Conservation (phyloP, 352 stramenopile species). For the Halophytophthora polymorphica region DNA sequence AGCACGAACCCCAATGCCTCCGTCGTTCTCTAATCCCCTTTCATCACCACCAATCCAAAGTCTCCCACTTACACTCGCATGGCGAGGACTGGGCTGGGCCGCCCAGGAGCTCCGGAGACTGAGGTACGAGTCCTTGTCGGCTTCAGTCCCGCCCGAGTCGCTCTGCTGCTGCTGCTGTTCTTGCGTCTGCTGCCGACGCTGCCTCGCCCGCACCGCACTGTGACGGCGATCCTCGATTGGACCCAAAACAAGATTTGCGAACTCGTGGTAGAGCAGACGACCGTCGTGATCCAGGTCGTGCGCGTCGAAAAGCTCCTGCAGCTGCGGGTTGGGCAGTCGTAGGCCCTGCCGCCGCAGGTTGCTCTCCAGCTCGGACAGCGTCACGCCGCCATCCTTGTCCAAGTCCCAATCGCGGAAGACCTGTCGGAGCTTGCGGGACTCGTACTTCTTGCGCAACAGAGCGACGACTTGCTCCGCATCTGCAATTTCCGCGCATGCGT, state of each 20-base stretch:
- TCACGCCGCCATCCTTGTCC: slow-evolving; percentile 52
- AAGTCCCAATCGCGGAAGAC: slow-evolving; percentile 61
- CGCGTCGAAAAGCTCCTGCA: slow-evolving; percentile 40
- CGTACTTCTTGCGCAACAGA: slow-evolving; percentile 51
- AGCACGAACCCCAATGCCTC: too few species aligned
- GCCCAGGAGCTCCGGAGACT: slow-evolving; percentile 31
- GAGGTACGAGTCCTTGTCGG: slow-evolving; percentile 26
- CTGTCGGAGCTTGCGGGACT: slow-evolving; percentile 29
- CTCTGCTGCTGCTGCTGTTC: slow-evolving; percentile 2
- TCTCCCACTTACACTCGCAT: slow-evolving; percentile 12
- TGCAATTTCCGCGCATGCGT: slow-evolving; percentile 24
- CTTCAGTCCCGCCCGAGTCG: background rate
- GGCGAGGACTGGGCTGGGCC: slow-evolving; percentile 1
- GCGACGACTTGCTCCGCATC: slow-evolving; percentile 36
- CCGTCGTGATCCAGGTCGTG: slow-evolving; percentile 44
- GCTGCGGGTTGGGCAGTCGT: slow-evolving; percentile 23
- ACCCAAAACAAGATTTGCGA: slow-evolving; percentile 39
- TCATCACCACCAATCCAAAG: too few species aligned
- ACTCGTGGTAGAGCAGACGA: slow-evolving; percentile 41
- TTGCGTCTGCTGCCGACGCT: slow-evolving; percentile 10
- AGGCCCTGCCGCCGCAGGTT: slow-evolving; percentile 47
- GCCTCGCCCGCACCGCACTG: slow-evolving; percentile 12
- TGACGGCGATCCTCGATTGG: slow-evolving; percentile 20
- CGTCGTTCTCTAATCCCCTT: too few species aligned
- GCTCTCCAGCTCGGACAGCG: slow-evolving; percentile 35